phyloP scores from a whole-genome alignment of 2,329 filamentous ascomycete genomes.

The Xylariomycetidae sp. region DNA sequence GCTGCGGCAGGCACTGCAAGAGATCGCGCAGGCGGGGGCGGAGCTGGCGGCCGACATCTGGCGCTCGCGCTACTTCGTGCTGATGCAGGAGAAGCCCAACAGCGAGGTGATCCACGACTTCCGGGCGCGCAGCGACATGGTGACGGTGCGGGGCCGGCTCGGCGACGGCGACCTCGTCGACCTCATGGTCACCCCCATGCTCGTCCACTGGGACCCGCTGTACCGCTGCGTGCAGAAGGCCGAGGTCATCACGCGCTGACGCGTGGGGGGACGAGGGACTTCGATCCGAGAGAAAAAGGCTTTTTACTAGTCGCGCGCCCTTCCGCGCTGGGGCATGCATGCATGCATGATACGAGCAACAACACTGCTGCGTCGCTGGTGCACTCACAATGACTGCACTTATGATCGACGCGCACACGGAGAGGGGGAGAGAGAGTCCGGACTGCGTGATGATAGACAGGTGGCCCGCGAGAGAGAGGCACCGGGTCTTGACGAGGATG shows the following conservation, averaged over 20 bases:
- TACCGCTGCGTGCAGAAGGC: constrained; percentile 23
- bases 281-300: too few relatives aligned
- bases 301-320: neutral
- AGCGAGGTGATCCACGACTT: constrained; percentile 20
- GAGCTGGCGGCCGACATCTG: constrained; percentile 17
- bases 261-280: too few relatives aligned
- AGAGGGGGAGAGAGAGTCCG: too few relatives aligned
- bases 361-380: neutral
- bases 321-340: too few relatives aligned
- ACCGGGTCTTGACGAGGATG: too few relatives aligned
- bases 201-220: constrained; percentile 16
- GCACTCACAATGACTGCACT: too few relatives aligned
- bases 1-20: constrained; percentile 9
- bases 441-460: too few relatives aligned
- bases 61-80: constrained; percentile 11
- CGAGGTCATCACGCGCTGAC: constrained; percentile 21
- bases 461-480: too few relatives aligned
- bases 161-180: constrained; percentile 16
- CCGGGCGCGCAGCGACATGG: constrained; percentile 10
- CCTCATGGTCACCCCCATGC: constrained; percentile 23
- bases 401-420: too few relatives aligned
- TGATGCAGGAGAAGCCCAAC: constrained; percentile 22
- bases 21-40: constrained; percentile 15
- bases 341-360: neutral
- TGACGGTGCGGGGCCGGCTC: constrained; percentile 18